phyloP scores from a whole-genome alignment of 441 rosid genomes.

The Populus hybrid region DNA sequence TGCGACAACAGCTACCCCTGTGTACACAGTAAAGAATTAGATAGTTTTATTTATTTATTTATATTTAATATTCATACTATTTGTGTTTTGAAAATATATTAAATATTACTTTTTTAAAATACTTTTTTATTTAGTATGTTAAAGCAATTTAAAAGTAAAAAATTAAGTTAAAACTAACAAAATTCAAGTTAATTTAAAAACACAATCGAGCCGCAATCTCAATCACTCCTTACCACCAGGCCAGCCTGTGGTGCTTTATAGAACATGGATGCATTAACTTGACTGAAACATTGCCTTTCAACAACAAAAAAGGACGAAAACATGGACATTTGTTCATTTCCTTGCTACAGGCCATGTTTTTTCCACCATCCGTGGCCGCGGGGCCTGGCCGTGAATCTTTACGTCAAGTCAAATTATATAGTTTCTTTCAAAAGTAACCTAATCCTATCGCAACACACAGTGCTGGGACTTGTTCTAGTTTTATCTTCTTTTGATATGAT shows the following conservation, averaged over 20 bases:
- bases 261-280: background rate
- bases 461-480: slow-evolving; percentile 17
- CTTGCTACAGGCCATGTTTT: background rate
- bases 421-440: slow-evolving; percentile 12
- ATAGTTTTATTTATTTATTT: too few relatives aligned
- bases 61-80: too few relatives aligned
- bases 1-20: slow-evolving; percentile 22
- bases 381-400: slow-evolving; percentile 18
- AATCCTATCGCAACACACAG: slow-evolving; percentile 19
- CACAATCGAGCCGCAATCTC: too few relatives aligned
- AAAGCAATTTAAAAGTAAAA: too few relatives aligned
- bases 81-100: too few relatives aligned
- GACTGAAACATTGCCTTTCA: background rate
- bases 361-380: slow-evolving; percentile 13
- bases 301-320: background rate
- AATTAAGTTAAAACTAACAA: too few relatives aligned
- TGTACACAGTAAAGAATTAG: too few relatives aligned
- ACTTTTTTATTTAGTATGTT: too few relatives aligned
- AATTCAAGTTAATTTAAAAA: too few relatives aligned
- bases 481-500: slow-evolving; percentile 48
- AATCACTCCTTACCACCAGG: background rate
- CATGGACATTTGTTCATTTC: background rate
- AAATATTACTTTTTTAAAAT: too few relatives aligned
- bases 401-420: slow-evolving; percentile 7
- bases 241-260: background rate